Evolutionary conservation across 768 basidiomycete genomes (phyloP).

Genomic region (Kondoa subrosea): DNA sequence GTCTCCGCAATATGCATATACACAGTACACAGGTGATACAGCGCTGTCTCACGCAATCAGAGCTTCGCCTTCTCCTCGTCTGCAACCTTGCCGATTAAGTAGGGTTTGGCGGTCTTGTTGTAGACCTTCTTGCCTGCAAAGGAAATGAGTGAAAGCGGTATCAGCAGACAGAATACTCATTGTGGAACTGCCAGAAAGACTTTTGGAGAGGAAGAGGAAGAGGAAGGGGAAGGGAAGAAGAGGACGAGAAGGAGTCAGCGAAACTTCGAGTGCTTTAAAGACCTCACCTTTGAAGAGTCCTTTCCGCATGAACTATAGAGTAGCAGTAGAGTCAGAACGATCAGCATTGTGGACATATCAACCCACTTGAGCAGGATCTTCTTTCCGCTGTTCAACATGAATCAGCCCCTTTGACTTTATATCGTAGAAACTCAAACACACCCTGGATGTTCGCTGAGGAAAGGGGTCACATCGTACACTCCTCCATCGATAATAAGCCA

Average conservation of each 20-base stretch:
- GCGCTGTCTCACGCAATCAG: neutral
- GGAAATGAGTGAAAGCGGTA: neutral
- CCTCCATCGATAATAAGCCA: neutral
- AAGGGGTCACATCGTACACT: neutral
- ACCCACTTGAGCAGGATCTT: slow-evolving; percentile 8
- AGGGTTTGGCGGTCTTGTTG: neutral
- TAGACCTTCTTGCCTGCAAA: neutral
- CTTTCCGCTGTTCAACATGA: neutral
- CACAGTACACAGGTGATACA: neutral
- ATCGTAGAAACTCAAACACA: neutral
- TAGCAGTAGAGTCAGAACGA: too few species aligned
- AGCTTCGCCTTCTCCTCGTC: neutral
- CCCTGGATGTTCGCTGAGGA: slow-evolving; percentile 5
- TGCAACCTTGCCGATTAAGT: slow-evolving; percentile 6
- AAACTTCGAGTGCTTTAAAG: neutral
- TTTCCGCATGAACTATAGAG: neutral
- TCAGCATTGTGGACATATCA: neutral
- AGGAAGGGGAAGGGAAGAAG: neutral
- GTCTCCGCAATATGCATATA: neutral
- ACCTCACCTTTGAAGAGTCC: neutral
- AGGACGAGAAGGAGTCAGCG: neutral
- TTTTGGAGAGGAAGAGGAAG: too few species aligned
- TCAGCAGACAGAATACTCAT: neutral
- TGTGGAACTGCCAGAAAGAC: slow-evolving; percentile 1
- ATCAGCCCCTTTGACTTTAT: neutral